These are phyloP conservation scores for Combretum micranthum DNA, from an alignment of 345 rosid genomes.

Conservation along the genomic window DNA sequence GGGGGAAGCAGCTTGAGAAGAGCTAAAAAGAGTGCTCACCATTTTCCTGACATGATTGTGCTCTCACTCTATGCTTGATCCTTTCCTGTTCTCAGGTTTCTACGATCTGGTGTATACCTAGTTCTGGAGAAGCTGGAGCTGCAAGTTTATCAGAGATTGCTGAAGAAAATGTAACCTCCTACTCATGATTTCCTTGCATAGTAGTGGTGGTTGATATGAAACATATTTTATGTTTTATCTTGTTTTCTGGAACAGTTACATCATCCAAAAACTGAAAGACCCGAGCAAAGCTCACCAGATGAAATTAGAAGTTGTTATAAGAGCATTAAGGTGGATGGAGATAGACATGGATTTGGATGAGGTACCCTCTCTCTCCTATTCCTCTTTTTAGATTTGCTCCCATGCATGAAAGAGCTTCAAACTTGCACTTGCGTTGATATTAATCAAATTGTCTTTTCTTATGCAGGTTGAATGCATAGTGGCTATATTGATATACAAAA, in stretches of 20 bases:
- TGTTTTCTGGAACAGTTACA: constrained; percentile 42
- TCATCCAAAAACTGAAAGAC: constrained; percentile 73
- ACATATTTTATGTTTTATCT: not conserved
- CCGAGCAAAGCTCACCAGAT: constrained; percentile 92
- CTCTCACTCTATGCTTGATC: not conserved
- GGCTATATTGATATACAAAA: constrained; percentile 80
- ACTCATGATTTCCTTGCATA: not conserved
- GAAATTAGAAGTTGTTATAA: constrained; percentile 84
- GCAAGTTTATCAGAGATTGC: constrained; percentile 88
- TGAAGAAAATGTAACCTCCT: constrained; percentile 77
- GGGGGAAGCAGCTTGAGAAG: too few species aligned
- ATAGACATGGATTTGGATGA: constrained; percentile 94
- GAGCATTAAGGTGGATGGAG: constrained; percentile 86
- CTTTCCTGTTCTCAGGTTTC: constrained; percentile 36
- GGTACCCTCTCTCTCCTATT: constrained; percentile 27
- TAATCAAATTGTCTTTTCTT: too few species aligned
- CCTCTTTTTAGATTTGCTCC: not conserved
- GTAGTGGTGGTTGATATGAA: not conserved
- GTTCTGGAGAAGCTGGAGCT: constrained; percentile 97
- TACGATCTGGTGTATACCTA: constrained; percentile 93
- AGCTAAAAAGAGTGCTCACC: too few species aligned
- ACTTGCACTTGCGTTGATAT: too few species aligned
- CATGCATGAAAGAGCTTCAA: too few species aligned
- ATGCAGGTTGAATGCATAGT: constrained; percentile 87
- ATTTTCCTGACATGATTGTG: too few species aligned